These are phyloP conservation scores for Arthrobotrys megalospora DNA, from an alignment of 2,329 filamentous ascomycete genomes.

Conservation along the genomic window DNA sequence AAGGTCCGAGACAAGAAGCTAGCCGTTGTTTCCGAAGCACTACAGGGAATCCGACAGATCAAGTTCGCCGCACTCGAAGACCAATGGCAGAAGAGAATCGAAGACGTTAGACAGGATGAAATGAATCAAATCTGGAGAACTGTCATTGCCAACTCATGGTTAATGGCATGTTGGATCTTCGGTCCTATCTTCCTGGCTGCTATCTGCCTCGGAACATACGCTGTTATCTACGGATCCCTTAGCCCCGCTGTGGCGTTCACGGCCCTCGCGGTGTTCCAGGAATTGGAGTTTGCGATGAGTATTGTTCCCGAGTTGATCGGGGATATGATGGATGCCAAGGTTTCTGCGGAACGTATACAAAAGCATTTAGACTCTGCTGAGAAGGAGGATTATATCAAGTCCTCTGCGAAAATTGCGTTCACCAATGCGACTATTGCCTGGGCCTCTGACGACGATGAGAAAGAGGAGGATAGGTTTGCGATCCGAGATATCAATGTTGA, in stretches of 20 bases:
- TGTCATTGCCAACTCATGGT: conserved; percentile 75
- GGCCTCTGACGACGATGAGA: conserved; percentile 77
- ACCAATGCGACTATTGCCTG: conserved; percentile 80
- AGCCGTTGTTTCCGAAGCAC: conserved; percentile 80
- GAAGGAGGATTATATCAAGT: conserved; percentile 72
- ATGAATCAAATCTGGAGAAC: conserved; percentile 77
- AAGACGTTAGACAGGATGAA: conserved; percentile 76
- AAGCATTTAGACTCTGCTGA: conserved; percentile 79
- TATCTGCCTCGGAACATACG: conserved; percentile 79
- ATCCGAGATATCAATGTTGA: conserved; percentile 76
- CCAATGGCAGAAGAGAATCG: conserved; percentile 81
- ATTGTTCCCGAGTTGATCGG: conserved; percentile 81
- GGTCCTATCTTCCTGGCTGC: conserved; percentile 82
- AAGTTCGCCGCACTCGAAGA: conserved; percentile 84
- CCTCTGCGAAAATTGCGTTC: conserved; percentile 76
- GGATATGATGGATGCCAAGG: conserved; percentile 78
- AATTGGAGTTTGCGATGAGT: conserved; percentile 80
- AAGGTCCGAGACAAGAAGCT: conserved; percentile 82
- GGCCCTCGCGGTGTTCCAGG: conserved; percentile 80
- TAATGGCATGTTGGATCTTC: conserved; percentile 79
- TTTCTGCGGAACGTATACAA: conserved; percentile 81
- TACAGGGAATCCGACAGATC: conserved; percentile 84
- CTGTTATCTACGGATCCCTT: conserved; percentile 75
- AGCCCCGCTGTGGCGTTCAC: conserved; percentile 84
- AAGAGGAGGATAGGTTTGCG: conserved; percentile 75